Percentiles rank a stretch among this genome's conserved stretches.
Evolutionary conservation across 2,329 filamentous ascomycete genomes (phyloP).

Genomic region (Pseudogymnoascus sp.): DNA sequence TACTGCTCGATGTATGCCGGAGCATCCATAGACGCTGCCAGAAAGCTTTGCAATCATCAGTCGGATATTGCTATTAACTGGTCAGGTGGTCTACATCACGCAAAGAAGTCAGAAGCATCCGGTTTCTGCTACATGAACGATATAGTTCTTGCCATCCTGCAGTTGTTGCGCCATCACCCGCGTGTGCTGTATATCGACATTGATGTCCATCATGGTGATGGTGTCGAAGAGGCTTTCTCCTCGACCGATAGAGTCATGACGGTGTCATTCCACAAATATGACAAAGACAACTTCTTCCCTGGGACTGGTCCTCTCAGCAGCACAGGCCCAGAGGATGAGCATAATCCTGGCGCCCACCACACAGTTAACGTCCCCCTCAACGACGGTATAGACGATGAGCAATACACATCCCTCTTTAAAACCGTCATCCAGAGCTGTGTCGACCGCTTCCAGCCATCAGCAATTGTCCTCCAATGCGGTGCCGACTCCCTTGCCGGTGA

Average conservation of each 20-base stretch:
- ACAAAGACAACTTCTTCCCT: constrained; percentile 74
- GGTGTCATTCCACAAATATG: constrained; percentile 94
- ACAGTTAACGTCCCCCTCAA: constrained; percentile 83
- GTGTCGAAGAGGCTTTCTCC: constrained; percentile 85
- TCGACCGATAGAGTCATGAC: constrained; percentile 87
- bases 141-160: constrained; percentile 86
- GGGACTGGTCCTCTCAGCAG: constrained; percentile 82
- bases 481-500: constrained; percentile 93
- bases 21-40: constrained; percentile 80
- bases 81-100: constrained; percentile 93
- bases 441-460: constrained; percentile 75
- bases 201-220: constrained; percentile 85
- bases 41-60: constrained; percentile 76
- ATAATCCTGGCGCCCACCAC: constrained; percentile 82
- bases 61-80: constrained; percentile 96
- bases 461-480: constrained; percentile 91
- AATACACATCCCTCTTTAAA: constrained; percentile 81
- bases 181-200: constrained; percentile 93
- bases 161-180: constrained; percentile 72
- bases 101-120: constrained; percentile 85
- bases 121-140: constrained; percentile 99
- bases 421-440: constrained; percentile 70
- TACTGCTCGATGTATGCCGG: constrained; percentile 93
- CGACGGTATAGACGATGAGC: constrained; percentile 83
- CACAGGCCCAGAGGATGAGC: constrained; percentile 72